phyloP scores from a whole-genome alignment of 2,329 filamentous ascomycete genomes.

The Cladophialophora immunda region DNA sequence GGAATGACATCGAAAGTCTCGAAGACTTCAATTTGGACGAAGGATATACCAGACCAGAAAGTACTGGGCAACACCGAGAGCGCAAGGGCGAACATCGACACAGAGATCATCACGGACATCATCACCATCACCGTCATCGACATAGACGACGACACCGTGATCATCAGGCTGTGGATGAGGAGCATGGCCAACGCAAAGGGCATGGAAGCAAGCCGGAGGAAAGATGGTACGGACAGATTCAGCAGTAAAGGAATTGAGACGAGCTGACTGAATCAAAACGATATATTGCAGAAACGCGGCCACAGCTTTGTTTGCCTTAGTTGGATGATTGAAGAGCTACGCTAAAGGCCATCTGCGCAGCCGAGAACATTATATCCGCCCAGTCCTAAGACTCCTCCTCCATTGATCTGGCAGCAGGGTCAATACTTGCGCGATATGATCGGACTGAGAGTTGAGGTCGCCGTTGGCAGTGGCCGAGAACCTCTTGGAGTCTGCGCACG shows the following conservation, averaged over 20 bases:
- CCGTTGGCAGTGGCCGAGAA: background rate
- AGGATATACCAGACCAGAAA: conserved; percentile 34
- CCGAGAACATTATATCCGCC: background rate
- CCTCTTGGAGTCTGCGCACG: background rate
- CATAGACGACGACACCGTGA: conserved; percentile 23
- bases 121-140: conserved; percentile 35
- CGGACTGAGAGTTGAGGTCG: background rate
- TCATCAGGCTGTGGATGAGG: conserved; percentile 1
- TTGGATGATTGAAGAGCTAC: conserved; percentile 6
- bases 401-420: background rate
- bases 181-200: conserved; percentile 3
- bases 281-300: background rate
- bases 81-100: conserved; percentile 26
- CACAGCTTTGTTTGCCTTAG: conserved; percentile 4
- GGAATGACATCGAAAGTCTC: conserved; percentile 49
- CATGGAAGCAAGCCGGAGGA: background rate
- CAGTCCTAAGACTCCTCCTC: background rate
- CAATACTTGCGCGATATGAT: background rate
- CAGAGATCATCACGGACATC: conserved; percentile 34
- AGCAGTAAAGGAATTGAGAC: background rate
- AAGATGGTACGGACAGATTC: background rate
- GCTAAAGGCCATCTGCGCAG: conserved; percentile 3
- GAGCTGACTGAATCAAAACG: background rate
- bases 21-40: conserved; percentile 56
- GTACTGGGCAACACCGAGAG: background rate